Percentiles rank a stretch among this genome's conserved stretches.
Evolutionary conservation across 805 yeast genomes (phyloP).

Genomic region (Saccharomycopsis sp.): DNA sequence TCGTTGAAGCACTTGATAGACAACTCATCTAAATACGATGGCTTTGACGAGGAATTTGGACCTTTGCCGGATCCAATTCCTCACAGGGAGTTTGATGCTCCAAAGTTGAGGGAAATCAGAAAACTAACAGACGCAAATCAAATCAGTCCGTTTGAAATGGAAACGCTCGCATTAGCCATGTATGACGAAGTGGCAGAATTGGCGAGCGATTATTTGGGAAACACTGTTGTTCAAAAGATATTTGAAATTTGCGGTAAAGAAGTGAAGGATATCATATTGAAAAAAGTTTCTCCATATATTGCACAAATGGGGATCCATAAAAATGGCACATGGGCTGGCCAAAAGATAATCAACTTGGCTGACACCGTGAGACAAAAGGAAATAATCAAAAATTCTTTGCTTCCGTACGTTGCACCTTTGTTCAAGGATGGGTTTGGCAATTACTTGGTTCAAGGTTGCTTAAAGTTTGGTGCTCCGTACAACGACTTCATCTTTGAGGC

Average conservation of each 20-base stretch:
- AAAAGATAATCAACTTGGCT: conserved; percentile 78
- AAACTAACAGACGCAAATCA: conserved; percentile 47
- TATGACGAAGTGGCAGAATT: conserved; percentile 82
- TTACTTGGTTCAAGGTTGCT: conserved; percentile 89
- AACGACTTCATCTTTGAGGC: conserved; percentile 84
- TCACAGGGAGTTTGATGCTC: conserved; percentile 74
- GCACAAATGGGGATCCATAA: conserved; percentile 93
- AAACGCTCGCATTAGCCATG: conserved; percentile 76
- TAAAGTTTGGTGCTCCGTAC: conserved; percentile 82
- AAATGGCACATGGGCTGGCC: conserved; percentile 99
- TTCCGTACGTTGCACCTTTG: conserved; percentile 74
- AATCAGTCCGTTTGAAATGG: conserved; percentile 48
- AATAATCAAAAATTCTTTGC: conserved; percentile 58
- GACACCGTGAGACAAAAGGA: conserved; percentile 52
- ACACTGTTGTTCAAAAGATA: conserved; percentile 88
- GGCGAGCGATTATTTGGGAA: conserved; percentile 88
- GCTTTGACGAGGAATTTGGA: conserved; percentile 50
- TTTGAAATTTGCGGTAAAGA: conserved; percentile 64
- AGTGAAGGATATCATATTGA: conserved; percentile 72
- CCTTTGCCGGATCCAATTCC: conserved; percentile 68
- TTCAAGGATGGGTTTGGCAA: conserved; percentile 96
- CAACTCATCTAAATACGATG: conserved; percentile 35
- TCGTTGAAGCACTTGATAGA: conserved; percentile 32
- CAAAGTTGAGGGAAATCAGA: conserved; percentile 78
- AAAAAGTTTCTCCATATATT: conserved; percentile 65